These are phyloP conservation scores for Ganoderma resinaceum DNA, from an alignment of 1,284 basidiomycete genomes.

Conservation along the genomic window DNA sequence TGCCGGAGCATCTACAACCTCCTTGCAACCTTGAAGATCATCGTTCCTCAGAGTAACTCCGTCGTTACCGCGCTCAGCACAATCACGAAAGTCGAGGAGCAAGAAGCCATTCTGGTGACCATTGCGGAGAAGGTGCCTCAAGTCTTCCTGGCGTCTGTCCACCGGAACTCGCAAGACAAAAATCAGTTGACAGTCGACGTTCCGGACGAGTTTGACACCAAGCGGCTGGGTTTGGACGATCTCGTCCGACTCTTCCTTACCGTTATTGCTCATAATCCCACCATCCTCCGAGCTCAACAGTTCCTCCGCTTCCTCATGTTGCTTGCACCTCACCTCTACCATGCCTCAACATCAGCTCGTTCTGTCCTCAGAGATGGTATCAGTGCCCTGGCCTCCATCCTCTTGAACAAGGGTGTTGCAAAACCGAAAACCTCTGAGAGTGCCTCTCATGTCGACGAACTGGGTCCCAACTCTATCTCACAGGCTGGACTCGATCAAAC, in stretches of 20 bases:
- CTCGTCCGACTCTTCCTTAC: conserved; percentile 79
- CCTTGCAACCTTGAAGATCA: conserved; percentile 59
- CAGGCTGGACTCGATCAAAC: conserved; percentile 41
- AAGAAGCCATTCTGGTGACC: conserved; percentile 72
- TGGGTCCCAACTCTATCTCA: conserved; percentile 20
- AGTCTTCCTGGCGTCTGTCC: conserved; percentile 64
- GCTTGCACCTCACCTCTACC: conserved; percentile 65
- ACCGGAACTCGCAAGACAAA: conserved; percentile 41
- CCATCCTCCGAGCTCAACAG: conserved; percentile 68
- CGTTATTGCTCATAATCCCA: conserved; percentile 80
- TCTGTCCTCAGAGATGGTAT: conserved; percentile 71
- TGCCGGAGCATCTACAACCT: conserved; percentile 60
- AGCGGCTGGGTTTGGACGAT: conserved; percentile 67
- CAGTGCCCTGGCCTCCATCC: conserved; percentile 67
- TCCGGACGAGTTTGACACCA: conserved; percentile 68
- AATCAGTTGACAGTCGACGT: conserved; percentile 47
- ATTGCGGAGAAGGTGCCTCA: conserved; percentile 74
- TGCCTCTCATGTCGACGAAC: conserved; percentile 30
- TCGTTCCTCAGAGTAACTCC: conserved; percentile 45
- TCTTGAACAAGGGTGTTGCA: conserved; percentile 51
- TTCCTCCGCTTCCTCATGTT: conserved; percentile 71
- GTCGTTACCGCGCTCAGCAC: conserved; percentile 76
- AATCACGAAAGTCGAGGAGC: conserved; percentile 71
- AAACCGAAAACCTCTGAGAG: conserved; percentile 56
- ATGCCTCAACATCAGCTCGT: conserved; percentile 57